A percentile compares a stretch with the other conserved stretches of the same genome.
phyloP scores from a whole-genome alignment of 192 early-diverging fungal genomes.

The Oehlia diaphana region DNA sequence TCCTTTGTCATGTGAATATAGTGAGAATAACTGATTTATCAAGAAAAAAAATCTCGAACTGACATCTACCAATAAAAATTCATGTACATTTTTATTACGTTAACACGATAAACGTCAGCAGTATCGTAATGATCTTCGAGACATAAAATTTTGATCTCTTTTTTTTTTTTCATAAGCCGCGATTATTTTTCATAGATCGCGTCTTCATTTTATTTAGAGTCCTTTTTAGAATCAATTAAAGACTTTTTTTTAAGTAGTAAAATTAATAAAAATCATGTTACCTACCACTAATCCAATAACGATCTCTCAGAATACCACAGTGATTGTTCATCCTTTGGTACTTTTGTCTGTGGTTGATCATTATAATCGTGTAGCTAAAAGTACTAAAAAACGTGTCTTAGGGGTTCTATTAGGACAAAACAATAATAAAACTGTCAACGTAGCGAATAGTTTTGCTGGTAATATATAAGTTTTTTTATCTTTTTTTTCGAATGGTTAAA shows the following conservation, averaged over 20 bases:
- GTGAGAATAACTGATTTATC: too few species aligned
- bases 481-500: conserved; percentile 13
- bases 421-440: conserved; percentile 85
- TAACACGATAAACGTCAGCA: too few species aligned
- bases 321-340: conserved; percentile 95
- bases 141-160: background rate
- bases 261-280: conserved; percentile 25
- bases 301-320: conserved; percentile 52
- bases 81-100: too few species aligned
- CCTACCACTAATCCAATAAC: conserved; percentile 44
- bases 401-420: conserved; percentile 94
- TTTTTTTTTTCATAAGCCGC: background rate
- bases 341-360: conserved; percentile 99
- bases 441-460: conserved; percentile 98
- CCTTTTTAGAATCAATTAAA: background rate
- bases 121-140: too few species aligned
- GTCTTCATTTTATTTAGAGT: background rate
- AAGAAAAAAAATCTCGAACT: too few species aligned
- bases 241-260: background rate
- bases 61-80: too few species aligned
- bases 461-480: conserved; percentile 25
- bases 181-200: background rate
- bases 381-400: conserved; percentile 94
- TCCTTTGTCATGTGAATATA: too few species aligned
- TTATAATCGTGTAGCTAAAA: conserved; percentile 94